Evolutionary conservation across 1,284 basidiomycete genomes (phyloP).

Genomic region (Anthracocystis walkeri): DNA sequence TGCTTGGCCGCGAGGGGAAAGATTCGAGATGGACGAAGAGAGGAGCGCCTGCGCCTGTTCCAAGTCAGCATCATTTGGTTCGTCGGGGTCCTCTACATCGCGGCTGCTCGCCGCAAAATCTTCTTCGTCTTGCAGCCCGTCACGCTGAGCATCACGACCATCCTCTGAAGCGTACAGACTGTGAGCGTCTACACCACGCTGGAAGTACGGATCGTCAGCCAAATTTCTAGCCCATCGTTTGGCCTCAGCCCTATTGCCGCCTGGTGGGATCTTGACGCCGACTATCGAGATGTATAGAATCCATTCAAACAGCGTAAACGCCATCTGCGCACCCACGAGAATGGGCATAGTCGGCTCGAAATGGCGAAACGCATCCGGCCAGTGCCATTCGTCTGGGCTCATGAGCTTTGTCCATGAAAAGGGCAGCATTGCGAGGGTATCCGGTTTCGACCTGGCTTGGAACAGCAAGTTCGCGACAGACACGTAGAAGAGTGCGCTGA

Average conservation of each 20-base stretch:
- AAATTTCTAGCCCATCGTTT: constrained; percentile 43
- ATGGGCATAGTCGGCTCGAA: constrained; percentile 43
- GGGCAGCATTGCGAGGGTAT: not conserved
- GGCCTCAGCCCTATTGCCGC: constrained; percentile 40
- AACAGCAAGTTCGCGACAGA: constrained; percentile 54
- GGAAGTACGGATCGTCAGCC: constrained; percentile 29
- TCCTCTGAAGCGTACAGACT: constrained; percentile 42
- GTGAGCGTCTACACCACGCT: constrained; percentile 37
- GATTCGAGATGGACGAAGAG: constrained; percentile 22
- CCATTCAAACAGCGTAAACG: constrained; percentile 51
- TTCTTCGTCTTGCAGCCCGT: not conserved
- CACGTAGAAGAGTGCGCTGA: constrained; percentile 51
- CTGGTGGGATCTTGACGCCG: constrained; percentile 52
- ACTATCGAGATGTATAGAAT: constrained; percentile 52
- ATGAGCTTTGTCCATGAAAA: constrained; percentile 4
- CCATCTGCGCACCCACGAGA: constrained; percentile 36
- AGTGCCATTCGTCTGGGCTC: constrained; percentile 17
- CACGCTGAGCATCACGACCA: constrained; percentile 3
- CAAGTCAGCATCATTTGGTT: constrained; percentile 12
- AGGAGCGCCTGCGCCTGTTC: constrained; percentile 12
- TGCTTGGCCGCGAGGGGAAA: not conserved
- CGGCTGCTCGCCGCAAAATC: not conserved
- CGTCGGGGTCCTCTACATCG: not conserved
- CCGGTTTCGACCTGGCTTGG: constrained; percentile 38
- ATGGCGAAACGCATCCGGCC: constrained; percentile 33